Evolutionary conservation across 345 rosid species (phyloP), one percentile per base, ranked within the genome.

Genomic region (Balakata baccata): DNA sequence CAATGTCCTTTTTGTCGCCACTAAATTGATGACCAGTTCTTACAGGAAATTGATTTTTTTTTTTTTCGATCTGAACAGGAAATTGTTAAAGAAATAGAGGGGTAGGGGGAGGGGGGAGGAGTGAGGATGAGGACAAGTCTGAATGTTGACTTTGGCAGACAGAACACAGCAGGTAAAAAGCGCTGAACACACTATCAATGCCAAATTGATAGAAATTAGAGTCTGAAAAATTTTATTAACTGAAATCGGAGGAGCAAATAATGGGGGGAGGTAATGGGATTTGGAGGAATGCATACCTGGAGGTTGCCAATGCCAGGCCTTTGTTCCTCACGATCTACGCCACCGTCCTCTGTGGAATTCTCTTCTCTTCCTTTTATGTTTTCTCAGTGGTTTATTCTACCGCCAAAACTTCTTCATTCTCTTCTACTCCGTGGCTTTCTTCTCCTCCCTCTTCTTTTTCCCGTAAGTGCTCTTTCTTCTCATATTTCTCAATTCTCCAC

Each of bases 341-440:
- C 22, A 83, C 98, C 11, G 97, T 92, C 66, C 73, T 92, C 71
- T 75, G 88, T 14, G 99, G 99, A 43, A 84, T 88, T 39, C 71
- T 90, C 73, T 82, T 95, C 73, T 92, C 98, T 37, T 82, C 97
- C 39, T 83, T 91, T 58, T 95, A 87, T 77, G 93, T 95, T 73
- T 90, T 89, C 86, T 89, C 99, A n/a, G 92, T 97, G 13, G 70
- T 91, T 77, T 87, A 87, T 84, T 86, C 99, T 56, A 79, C 90
- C 66, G 43, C 81, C 72, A 74, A 75, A 45, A 68, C 81, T 14
- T n/a, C 76, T 70, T 49, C 86, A 20, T 52, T 82, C 69, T 72
- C 81, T 79, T 77, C 87, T 75, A 67, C 88, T 68, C 69, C 85
- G 16, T 87, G 92, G 92, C 81, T 88, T 65, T 89, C 96, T 29